Evolutionary conservation across 495 filamentous ascomycete genomes (phyloP).

Genomic region (Trichocladium uniseriatum): DNA sequence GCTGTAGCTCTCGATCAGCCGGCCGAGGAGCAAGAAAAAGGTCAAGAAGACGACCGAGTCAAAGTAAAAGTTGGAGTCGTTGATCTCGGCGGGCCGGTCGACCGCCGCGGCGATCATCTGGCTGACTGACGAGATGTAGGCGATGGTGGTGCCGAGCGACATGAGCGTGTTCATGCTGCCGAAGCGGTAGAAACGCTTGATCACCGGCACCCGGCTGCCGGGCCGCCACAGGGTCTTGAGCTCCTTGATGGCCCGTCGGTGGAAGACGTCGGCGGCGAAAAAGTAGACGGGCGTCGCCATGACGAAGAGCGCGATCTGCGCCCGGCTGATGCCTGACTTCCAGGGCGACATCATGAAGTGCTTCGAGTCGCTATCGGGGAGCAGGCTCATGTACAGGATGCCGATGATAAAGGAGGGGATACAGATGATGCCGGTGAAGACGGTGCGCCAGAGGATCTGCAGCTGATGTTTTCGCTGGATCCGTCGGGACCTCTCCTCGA

Average conservation of each 20-base stretch:
- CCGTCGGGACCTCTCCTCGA: slow-evolving; percentile 72
- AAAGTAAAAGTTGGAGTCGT: slow-evolving; percentile 66
- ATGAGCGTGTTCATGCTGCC: slow-evolving; percentile 96
- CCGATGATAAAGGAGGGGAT: slow-evolving; percentile 88
- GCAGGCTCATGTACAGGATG: slow-evolving; percentile 82
- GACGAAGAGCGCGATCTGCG: slow-evolving; percentile 76
- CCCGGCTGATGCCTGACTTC: slow-evolving; percentile 63
- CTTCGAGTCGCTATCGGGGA: slow-evolving; percentile 50
- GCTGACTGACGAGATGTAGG: slow-evolving; percentile 76
- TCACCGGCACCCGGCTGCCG: slow-evolving; percentile 65
- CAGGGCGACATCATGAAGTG: slow-evolving; percentile 60
- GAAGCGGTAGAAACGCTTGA: slow-evolving; percentile 78
- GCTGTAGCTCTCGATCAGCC: slow-evolving; percentile 82
- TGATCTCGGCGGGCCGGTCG: slow-evolving; percentile 21
- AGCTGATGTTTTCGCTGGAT: slow-evolving; percentile 57
- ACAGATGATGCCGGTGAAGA: slow-evolving; percentile 61
- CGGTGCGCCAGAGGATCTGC: slow-evolving; percentile 53
- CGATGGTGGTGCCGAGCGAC: slow-evolving; percentile 78
- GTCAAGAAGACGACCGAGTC: slow-evolving; percentile 93
- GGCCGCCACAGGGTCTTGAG: slow-evolving; percentile 69
- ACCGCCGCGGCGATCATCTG: slow-evolving; percentile 63
- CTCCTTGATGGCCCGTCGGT: slow-evolving; percentile 69
- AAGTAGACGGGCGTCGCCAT: slow-evolving; percentile 87
- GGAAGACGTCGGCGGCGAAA: slow-evolving; percentile 80
- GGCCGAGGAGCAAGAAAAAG: slow-evolving; percentile 72